Evolutionary conservation across 2,329 filamentous ascomycete genomes (phyloP), one percentile per base, ranked within the genome.

Genomic region (Pseudocercospora fijiensis): DNA sequence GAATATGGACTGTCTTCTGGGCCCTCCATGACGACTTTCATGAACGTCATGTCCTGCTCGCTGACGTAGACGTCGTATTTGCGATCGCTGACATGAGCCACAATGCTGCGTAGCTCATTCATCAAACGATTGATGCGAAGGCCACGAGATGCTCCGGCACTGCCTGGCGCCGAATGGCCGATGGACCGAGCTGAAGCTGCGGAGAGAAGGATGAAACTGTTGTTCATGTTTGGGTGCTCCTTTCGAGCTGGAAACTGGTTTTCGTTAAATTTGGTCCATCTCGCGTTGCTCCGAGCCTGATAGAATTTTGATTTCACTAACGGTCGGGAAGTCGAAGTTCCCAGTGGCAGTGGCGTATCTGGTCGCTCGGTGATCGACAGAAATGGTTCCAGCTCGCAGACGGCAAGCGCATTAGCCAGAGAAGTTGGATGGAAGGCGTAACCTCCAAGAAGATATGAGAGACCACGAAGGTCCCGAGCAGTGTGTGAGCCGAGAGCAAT

Each of bases 1-100:
- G 69, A 66, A 57, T 78, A 78, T 1, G 76, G 66, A 52, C 73
- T 70, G 8, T 67, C 71, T 13, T 68, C 64, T 7, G 77, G 72
- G 16, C 75, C 77, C 55, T 72, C 62, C 70, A 80, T 76, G 8
- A 77, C 74, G 6, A 79, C 66, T 63, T 80, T 79, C 76, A 75
- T 79, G 68, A 79, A 77, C 1, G 67, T 70, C 63, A 79, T 75
- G 61, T 79, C 76, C 26, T 66, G 65, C 60, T 78, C 76, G 22
- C 70, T 76, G 26, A 80, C 73, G 62, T 78, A 80, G 33, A 79
- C 65, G 53, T 80, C 77, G 57, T 77, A 78, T 24, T 70, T 69
- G 4, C 73, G 72, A 56, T 78, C 73, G 3, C 65, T 62, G 18
- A 43, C 53, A 22, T 71, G 69, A 2, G 65, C 64, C 6, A 69